These are phyloP conservation scores for Hirschfeldia incana DNA, from an alignment of 345 rosid genomes.

Conservation along the genomic window DNA sequence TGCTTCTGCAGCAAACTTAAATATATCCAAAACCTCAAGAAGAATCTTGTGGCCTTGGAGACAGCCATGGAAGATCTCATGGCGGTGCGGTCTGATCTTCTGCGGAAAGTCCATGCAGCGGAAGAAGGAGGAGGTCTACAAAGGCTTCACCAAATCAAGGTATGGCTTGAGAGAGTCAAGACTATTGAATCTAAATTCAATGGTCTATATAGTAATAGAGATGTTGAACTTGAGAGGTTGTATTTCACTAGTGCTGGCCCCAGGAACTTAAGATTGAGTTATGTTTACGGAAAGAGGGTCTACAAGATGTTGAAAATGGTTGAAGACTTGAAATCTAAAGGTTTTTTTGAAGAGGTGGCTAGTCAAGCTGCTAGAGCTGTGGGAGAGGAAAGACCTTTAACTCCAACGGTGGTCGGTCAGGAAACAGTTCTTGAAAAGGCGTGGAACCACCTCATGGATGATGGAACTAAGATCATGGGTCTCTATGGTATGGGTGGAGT, in stretches of 20 bases:
- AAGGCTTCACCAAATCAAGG: background rate
- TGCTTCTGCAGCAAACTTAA: background rate
- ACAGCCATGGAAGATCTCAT: constrained; percentile 20
- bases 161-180: constrained; percentile 22
- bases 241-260: background rate
- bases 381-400: background rate
- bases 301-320: background rate
- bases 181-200: background rate
- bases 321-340: background rate
- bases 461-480: constrained; percentile 10
- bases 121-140: constrained; percentile 15
- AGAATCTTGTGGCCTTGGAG: constrained; percentile 18
- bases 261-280: background rate
- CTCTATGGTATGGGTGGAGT: constrained; percentile 35
- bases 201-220: background rate
- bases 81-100: constrained; percentile 21
- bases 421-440: background rate
- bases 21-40: background rate
- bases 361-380: background rate
- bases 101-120: background rate
- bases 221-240: background rate
- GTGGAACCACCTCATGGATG: constrained; percentile 8
- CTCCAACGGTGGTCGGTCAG: constrained; percentile 2
- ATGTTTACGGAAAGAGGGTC: constrained; percentile 1
- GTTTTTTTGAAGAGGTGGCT: constrained; percentile 17